These are phyloP conservation scores for Cryomyces minteri DNA, from an alignment of 495 filamentous ascomycete genomes.

Conservation along the genomic window DNA sequence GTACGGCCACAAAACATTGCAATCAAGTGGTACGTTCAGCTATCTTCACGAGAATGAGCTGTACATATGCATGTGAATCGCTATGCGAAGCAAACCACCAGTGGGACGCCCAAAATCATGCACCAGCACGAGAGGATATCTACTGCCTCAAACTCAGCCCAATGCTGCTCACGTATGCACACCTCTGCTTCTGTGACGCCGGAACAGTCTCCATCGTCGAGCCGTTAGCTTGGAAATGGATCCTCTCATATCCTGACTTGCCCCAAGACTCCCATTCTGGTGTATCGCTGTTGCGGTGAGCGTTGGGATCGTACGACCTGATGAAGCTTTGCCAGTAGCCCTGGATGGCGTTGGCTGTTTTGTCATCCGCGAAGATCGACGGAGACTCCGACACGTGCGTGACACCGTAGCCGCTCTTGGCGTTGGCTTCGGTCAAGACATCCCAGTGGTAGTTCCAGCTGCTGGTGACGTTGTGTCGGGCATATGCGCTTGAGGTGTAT, in stretches of 20 bases:
- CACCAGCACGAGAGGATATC: not conserved
- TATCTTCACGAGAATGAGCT: too few relatives aligned
- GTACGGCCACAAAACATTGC: too few relatives aligned
- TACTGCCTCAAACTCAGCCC: constrained; percentile 32
- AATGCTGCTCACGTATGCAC: constrained; percentile 33
- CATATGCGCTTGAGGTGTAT: constrained; percentile 4
- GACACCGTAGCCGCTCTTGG: constrained; percentile 33
- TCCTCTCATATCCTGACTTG: constrained; percentile 7
- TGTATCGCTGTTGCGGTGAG: constrained; percentile 1
- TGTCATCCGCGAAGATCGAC: constrained; percentile 45
- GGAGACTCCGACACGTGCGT: constrained; percentile 42
- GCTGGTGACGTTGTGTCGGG: not conserved
- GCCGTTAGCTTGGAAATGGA: constrained; percentile 29
- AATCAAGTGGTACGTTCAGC: too few relatives aligned
- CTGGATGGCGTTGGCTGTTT: constrained; percentile 15
- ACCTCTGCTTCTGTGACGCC: constrained; percentile 26
- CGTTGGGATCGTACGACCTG: constrained; percentile 12
- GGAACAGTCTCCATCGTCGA: constrained; percentile 40
- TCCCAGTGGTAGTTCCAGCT: constrained; percentile 44
- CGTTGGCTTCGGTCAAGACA: constrained; percentile 32
- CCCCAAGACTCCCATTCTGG: constrained; percentile 20
- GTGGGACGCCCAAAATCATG: too few relatives aligned
- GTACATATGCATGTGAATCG: too few relatives aligned
- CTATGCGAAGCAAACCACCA: too few relatives aligned
- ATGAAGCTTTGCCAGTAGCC: constrained; percentile 18